A percentile compares a stretch with the other conserved stretches of the same genome.
These are phyloP conservation scores for Colletotrichum orchidophilum DNA, from an alignment of 2,329 filamentous ascomycete genomes.

Conservation along the genomic window DNA sequence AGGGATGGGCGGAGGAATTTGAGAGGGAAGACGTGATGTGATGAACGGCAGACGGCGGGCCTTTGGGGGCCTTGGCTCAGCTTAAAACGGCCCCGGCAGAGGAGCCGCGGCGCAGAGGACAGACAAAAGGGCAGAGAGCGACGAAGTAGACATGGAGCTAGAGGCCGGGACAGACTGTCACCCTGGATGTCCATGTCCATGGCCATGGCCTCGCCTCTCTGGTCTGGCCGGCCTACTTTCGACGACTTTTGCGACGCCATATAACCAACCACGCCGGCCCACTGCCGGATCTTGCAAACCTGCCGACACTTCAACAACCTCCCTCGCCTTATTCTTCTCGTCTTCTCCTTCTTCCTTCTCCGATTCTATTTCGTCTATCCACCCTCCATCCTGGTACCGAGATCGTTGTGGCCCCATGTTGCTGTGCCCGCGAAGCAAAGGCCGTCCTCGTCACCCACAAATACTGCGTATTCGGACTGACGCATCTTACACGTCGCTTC, in stretches of 20 bases:
- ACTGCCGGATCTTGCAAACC: neutral
- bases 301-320: slow-evolving; percentile 20
- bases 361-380: neutral
- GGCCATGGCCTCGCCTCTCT: neutral
- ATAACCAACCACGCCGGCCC: slow-evolving; percentile 15
- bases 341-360: neutral
- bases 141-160: neutral
- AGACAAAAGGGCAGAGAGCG: neutral
- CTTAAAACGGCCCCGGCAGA: neutral
- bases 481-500: neutral
- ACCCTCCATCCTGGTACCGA: neutral
- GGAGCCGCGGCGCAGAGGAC: neutral
- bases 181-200: slow-evolving; percentile 1
- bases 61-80: neutral
- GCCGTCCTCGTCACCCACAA: neutral
- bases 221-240: neutral
- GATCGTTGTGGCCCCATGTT: slow-evolving; percentile 7
- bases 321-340: neutral
- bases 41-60: neutral
- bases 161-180: slow-evolving; percentile 15
- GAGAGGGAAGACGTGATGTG: neutral
- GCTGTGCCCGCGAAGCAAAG: slow-evolving; percentile 13
- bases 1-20: neutral
- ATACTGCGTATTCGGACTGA: slow-evolving; percentile 13
- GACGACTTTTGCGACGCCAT: neutral